phyloP scores from a whole-genome alignment of 2,329 filamentous ascomycete genomes.

The Neonectria punicea region DNA sequence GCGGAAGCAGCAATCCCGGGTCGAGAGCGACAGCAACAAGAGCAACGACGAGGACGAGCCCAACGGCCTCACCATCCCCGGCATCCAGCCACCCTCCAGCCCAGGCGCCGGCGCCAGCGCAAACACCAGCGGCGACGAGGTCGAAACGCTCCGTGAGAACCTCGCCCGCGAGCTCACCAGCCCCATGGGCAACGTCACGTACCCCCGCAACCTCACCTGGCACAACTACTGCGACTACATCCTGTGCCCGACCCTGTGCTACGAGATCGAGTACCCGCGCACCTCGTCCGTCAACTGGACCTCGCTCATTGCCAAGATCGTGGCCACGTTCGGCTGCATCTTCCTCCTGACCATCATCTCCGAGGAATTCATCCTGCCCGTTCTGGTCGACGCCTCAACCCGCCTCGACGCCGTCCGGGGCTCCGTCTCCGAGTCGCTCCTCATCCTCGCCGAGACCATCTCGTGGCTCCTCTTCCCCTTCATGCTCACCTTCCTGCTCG shows the following conservation, averaged over 20 bases:
- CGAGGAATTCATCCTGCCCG: constrained; percentile 95
- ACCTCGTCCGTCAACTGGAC: constrained; percentile 79
- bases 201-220: constrained; percentile 87
- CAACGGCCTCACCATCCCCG: not conserved
- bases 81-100: constrained; percentile 12
- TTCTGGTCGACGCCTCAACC: constrained; percentile 76
- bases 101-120: constrained; percentile 34
- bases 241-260: constrained; percentile 94
- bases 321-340: constrained; percentile 95
- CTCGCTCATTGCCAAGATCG: constrained; percentile 83
- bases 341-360: constrained; percentile 91
- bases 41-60: constrained; percentile 43
- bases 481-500: constrained; percentile 93
- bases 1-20: constrained; percentile 19
- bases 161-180: constrained; percentile 92
- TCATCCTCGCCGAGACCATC: constrained; percentile 90
- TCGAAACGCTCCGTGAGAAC: constrained; percentile 81
- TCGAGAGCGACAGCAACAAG: constrained; percentile 35
- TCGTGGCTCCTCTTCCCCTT: constrained; percentile 95
- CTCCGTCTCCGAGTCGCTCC: constrained; percentile 70
- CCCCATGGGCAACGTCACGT: constrained; percentile 88
- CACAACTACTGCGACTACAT: constrained; percentile 87
- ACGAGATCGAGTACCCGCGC: constrained; percentile 95
- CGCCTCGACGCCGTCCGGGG: constrained; percentile 58
- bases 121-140: constrained; percentile 54